Conservation (phyloP, 202 grass and related monocot species). For the Schoenoplectus tabernaemontani region DNA sequence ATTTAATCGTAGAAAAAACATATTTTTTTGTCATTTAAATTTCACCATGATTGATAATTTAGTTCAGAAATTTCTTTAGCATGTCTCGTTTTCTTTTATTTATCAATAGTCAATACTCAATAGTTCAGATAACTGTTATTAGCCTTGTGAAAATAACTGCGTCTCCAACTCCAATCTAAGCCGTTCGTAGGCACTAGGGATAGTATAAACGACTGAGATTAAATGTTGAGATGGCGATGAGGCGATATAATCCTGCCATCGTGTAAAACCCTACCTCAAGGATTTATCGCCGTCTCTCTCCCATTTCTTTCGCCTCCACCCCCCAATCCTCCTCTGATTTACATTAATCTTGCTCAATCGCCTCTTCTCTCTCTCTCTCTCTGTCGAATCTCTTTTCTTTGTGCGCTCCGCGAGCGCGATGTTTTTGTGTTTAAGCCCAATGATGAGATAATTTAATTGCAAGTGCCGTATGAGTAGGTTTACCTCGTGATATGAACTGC, state of each 20-base stretch:
- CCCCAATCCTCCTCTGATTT: too few species aligned
- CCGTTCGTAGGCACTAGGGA: too few species aligned
- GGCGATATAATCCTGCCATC: not conserved
- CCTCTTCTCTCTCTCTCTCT: not conserved
- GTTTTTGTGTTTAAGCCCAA: not conserved
- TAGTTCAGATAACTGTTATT: too few species aligned
- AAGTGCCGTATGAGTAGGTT: slow-evolving; percentile 13
- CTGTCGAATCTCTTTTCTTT: not conserved
- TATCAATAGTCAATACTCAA: too few species aligned
- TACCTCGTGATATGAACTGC: slow-evolving; percentile 13
- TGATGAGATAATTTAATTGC: slow-evolving; percentile 8
- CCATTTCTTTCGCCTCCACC: not conserved
- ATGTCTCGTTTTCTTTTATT: too few species aligned
- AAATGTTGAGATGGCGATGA: too few species aligned
- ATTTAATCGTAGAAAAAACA: too few species aligned
- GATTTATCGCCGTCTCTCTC: not conserved
- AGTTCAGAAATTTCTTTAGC: too few species aligned
- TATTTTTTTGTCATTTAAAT: too few species aligned
- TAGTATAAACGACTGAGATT: not conserved
- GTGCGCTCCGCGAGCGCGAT: not conserved
- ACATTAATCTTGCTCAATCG: not conserved
- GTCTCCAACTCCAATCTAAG: too few species aligned
- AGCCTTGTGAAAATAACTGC: too few species aligned
- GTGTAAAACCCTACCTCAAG: not conserved
- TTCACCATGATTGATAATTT: too few species aligned